Evolutionary conservation across 116 monocot genomes (phyloP).

Genomic region (Zostera marina): DNA sequence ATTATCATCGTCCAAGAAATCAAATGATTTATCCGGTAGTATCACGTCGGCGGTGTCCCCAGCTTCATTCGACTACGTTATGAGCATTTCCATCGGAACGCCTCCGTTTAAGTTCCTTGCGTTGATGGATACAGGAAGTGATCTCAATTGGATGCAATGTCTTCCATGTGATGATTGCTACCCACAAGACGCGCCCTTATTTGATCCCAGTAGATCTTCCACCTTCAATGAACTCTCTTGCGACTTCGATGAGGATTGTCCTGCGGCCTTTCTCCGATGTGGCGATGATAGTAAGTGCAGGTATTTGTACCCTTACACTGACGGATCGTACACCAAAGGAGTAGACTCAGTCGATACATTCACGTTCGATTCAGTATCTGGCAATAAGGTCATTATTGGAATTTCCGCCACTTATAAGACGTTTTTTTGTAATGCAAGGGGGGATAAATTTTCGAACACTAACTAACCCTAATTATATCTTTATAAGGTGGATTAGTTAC

Average conservation of each 20-base stretch:
- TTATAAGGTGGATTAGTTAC: too few species aligned
- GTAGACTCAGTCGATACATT: constrained; percentile 22
- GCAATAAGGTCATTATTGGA: not conserved
- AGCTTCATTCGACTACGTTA: constrained; percentile 10
- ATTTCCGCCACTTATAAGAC: too few species aligned
- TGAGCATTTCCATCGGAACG: constrained; percentile 23
- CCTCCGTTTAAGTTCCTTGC: constrained; percentile 12
- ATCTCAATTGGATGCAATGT: constrained; percentile 30
- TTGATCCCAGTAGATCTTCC: not conserved
- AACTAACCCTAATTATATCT: too few species aligned
- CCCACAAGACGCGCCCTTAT: constrained; percentile 16
- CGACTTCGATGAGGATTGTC: not conserved
- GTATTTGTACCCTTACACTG: constrained; percentile 11
- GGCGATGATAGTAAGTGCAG: not conserved
- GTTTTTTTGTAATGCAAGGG: too few species aligned
- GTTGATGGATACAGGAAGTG: constrained; percentile 13
- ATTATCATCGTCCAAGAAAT: not conserved
- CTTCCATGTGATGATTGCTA: constrained; percentile 24
- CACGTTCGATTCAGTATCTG: constrained; percentile 7
- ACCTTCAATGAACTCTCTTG: not conserved
- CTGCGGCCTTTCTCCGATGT: not conserved
- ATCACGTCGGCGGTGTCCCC: constrained; percentile 4
- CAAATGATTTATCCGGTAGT: too few species aligned
- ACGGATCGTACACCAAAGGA: constrained; percentile 18
- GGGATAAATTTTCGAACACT: too few species aligned